Evolutionary conservation across 169 alveolate genomes (phyloP), one percentile per base, ranked within the genome.

Genomic region (Eimeria acervulina): DNA sequence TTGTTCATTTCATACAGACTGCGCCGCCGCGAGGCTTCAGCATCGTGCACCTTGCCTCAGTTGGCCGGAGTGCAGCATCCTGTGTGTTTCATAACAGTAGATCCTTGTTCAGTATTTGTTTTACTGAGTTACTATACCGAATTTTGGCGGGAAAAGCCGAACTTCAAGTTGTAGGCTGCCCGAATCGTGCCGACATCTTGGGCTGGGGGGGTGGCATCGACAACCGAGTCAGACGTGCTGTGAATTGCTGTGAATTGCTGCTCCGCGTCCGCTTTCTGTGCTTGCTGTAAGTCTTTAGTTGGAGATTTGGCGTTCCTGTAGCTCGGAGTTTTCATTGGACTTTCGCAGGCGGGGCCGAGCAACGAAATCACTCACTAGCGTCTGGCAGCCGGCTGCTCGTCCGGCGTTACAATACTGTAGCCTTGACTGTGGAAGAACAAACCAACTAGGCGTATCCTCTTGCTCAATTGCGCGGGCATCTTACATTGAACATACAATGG

Each of bases 401-500:
- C 81, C 1, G 81, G 81, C 33, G 51, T 36, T 70, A 33, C 47
- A 5, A n/a, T 10, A 4, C 5, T 70, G 81, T 70, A 66, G 15
- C 28, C 81, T 31, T 70, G 15, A 51, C 81, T 70, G n/a, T 13
- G 81, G n/a, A 70, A 70, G 81, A 31, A 70, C n/a, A 28, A 17
- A n/a, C 81, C 23, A 23, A 2, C n/a, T 12, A 36, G 8, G 47
- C 17, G 6, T 70, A 70, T 1, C 1, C 5, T 33, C 0, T 70
- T 70, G 81, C 47, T 1, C 28, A 12, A 70, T 36, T 0, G 51
- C 81, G 81, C 81, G 33, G 47, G 81, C 28, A 0, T 36, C 17
- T 70, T 61, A 26, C 61, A 78, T 38, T 23, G 36, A 44, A 28
- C 66, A 8, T 78, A 44, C 88, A 87, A 87, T 87, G 93, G 93